Percentiles rank a stretch among this genome's conserved stretches.
phyloP scores from a whole-genome alignment of 2,329 filamentous ascomycete species.

The Hymenoscyphus scutula region DNA sequence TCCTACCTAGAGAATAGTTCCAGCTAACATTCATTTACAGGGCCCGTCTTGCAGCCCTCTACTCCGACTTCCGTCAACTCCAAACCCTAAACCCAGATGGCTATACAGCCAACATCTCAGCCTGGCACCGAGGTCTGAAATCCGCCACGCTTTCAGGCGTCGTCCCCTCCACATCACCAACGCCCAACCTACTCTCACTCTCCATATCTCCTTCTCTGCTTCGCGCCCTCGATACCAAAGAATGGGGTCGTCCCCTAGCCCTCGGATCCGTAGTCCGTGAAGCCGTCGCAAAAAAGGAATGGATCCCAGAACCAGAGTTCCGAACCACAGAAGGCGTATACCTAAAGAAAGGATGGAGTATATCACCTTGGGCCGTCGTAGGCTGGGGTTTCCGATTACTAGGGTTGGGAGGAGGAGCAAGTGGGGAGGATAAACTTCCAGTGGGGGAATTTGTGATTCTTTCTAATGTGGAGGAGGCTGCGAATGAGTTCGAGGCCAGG shows the following conservation, averaged over 20 bases:
- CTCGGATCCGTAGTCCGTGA: conserved; percentile 76
- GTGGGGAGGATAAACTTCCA: conserved; percentile 54
- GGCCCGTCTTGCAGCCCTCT: conserved; percentile 78
- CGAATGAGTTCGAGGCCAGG: conserved; percentile 51
- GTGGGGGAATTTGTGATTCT: conserved; percentile 65
- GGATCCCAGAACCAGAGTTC: conserved; percentile 72
- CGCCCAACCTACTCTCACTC: conserved; percentile 51
- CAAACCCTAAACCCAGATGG: conserved; percentile 78
- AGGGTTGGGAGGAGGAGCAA: conserved; percentile 37
- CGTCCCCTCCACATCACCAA: conserved; percentile 43
- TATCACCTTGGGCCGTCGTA: conserved; percentile 65
- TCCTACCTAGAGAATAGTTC: neutral
- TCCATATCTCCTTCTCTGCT: conserved; percentile 62
- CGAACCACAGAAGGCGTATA: conserved; percentile 68
- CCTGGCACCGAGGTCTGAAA: conserved; percentile 76
- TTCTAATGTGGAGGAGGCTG: conserved; percentile 58
- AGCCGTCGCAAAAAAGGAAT: conserved; percentile 63
- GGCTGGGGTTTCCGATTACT: conserved; percentile 65
- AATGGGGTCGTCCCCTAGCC: conserved; percentile 78
- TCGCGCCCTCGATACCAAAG: conserved; percentile 68
- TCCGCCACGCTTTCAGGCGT: conserved; percentile 62
- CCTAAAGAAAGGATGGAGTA: conserved; percentile 58
- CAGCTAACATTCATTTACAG: conserved; percentile 40
- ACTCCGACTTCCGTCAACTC: conserved; percentile 80
- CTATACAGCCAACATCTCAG: conserved; percentile 74